Evolutionary conservation across 2,329 filamentous ascomycete species (phyloP).

Genomic region (Colletotrichum theobromicola): DNA sequence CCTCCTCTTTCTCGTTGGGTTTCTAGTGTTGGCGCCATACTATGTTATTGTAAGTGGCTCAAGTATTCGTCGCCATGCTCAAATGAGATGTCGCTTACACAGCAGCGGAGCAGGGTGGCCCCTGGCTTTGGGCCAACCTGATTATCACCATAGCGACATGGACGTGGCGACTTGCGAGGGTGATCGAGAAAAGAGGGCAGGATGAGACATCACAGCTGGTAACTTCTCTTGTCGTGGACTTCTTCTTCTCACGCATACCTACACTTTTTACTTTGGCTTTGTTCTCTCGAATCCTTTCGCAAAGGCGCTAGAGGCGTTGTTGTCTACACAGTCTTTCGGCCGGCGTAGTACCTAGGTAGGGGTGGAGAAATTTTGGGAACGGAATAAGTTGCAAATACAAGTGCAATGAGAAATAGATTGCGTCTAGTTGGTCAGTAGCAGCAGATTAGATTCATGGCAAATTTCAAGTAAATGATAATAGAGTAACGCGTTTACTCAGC

Average conservation of each 20-base stretch:
- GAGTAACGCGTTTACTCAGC: not conserved
- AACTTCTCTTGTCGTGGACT: not conserved
- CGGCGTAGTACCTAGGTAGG: accelerated
- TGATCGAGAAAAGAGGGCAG: not conserved
- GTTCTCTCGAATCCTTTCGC: not conserved
- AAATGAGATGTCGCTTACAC: not conserved
- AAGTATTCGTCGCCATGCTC: accelerated
- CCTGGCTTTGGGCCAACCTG: not conserved
- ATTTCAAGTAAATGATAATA: not conserved
- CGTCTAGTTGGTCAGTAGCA: not conserved
- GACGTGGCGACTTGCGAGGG: not conserved
- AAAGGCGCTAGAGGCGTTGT: not conserved
- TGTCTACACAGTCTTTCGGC: not conserved
- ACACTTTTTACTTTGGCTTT: not conserved
- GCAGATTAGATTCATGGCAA: not conserved
- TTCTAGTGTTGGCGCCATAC: not conserved
- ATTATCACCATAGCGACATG: not conserved
- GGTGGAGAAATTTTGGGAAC: not conserved
- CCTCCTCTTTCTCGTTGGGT: not conserved
- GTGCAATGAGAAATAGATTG: not conserved
- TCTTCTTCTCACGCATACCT: not conserved
- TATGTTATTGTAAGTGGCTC: not conserved
- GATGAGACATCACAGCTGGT: not conserved
- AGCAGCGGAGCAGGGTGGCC: not conserved
- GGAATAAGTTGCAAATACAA: not conserved